phyloP scores from a whole-genome alignment of 768 basidiomycete genomes.

The Lactarius pseudohatsudake region DNA sequence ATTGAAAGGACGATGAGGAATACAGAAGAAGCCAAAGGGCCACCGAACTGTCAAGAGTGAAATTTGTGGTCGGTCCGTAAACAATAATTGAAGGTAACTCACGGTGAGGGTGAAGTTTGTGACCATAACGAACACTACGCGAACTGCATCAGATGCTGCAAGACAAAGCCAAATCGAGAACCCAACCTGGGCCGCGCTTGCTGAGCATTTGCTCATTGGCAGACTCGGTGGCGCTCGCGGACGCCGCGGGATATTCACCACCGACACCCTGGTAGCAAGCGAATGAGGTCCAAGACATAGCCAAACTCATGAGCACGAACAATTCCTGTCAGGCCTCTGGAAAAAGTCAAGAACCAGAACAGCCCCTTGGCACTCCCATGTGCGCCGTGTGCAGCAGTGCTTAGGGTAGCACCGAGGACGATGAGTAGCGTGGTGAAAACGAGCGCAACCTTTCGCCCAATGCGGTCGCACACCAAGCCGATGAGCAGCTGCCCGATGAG shows the following conservation, averaged over 20 bases:
- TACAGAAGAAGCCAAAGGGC: slow-evolving; percentile 62
- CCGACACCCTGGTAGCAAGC: slow-evolving; percentile 57
- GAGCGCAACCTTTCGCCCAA: slow-evolving; percentile 71
- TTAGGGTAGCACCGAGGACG: slow-evolving; percentile 64
- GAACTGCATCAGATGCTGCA: slow-evolving; percentile 3
- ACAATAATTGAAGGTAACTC: slow-evolving; percentile 26
- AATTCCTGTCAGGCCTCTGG: slow-evolving; percentile 67
- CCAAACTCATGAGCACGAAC: slow-evolving; percentile 40
- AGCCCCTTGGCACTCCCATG: slow-evolving; percentile 55
- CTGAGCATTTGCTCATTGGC: slow-evolving; percentile 67
- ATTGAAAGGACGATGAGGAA: slow-evolving; percentile 70
- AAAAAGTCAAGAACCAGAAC: slow-evolving; percentile 74
- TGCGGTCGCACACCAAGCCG: slow-evolving; percentile 67
- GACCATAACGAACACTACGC: slow-evolving; percentile 67
- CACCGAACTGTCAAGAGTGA: slow-evolving; percentile 49
- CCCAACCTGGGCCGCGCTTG: slow-evolving; percentile 57
- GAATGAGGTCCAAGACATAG: slow-evolving; percentile 7
- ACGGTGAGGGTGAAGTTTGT: slow-evolving; percentile 70
- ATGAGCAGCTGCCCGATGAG: slow-evolving; percentile 61
- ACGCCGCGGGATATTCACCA: slow-evolving; percentile 76
- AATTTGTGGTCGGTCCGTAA: not conserved
- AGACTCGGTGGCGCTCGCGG: slow-evolving; percentile 66
- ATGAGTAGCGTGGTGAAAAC: slow-evolving; percentile 67
- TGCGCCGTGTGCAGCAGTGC: slow-evolving; percentile 65
- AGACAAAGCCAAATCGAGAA: slow-evolving; percentile 10